Conservation (phyloP, 2,329 filamentous ascomycete species). For the Alternaria arborescens region DNA sequence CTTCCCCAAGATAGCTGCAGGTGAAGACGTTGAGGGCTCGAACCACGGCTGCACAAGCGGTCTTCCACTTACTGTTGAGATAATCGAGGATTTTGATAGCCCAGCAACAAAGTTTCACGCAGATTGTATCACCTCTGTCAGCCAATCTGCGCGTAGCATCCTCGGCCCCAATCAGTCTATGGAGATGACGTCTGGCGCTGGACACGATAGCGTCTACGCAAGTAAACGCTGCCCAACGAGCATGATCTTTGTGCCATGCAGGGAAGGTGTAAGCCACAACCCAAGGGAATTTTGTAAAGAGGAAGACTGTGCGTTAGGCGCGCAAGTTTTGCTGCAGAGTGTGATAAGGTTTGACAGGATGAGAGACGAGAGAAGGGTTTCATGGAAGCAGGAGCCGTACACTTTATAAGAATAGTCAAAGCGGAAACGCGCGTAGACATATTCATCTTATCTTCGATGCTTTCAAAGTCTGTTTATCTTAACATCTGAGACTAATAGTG, state of each 20-base stretch:
- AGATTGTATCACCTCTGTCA: constrained; percentile 72
- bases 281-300: constrained; percentile 57
- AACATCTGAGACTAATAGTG: not conserved
- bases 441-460: not conserved
- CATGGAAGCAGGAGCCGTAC: constrained; percentile 40
- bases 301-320: constrained; percentile 57
- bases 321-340: constrained; percentile 61
- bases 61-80: constrained; percentile 64
- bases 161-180: constrained; percentile 58
- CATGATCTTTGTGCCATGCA: constrained; percentile 60
- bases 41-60: constrained; percentile 56
- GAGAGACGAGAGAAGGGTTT: constrained; percentile 48
- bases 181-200: constrained; percentile 70
- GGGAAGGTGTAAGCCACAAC: constrained; percentile 59
- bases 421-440: not conserved
- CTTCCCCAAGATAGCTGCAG: constrained; percentile 67
- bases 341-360: constrained; percentile 60
- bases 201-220: constrained; percentile 64
- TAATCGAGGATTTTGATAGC: constrained; percentile 68
- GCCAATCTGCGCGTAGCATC: constrained; percentile 67
- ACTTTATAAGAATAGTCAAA: constrained; percentile 17
- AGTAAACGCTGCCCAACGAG: constrained; percentile 56
- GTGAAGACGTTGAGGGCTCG: constrained; percentile 61
- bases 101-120: constrained; percentile 68
- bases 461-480: not conserved